These are phyloP conservation scores for Scheffersomyces illinoinensis DNA, from an alignment of 1,139 yeast genomes.

Conservation along the genomic window DNA sequence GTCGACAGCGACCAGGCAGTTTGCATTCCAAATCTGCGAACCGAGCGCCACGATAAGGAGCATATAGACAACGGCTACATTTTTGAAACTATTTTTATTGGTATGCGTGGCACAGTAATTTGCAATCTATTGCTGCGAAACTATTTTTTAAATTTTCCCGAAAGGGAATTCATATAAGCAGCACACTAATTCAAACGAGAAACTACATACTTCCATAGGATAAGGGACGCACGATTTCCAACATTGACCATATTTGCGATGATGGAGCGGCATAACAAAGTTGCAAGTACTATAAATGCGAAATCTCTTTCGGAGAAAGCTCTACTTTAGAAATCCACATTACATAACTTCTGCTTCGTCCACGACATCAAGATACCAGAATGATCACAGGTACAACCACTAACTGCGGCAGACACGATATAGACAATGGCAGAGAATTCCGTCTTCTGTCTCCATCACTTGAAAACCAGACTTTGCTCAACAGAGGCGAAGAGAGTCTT, in stretches of 20 bases:
- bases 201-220: neutral
- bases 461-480: neutral
- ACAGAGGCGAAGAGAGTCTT: neutral
- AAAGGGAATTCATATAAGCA: neutral
- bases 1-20: slow-evolving; percentile 9
- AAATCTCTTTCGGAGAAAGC: neutral
- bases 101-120: neutral
- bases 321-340: neutral
- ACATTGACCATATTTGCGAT: neutral
- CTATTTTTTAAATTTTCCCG: neutral
- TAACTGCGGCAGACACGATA: neutral
- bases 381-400: neutral
- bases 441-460: neutral
- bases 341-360: neutral
- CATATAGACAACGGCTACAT: neutral
- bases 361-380: neutral
- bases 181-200: neutral
- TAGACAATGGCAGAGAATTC: neutral
- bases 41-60: neutral
- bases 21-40: neutral
- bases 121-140: neutral
- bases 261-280: neutral
- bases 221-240: neutral
- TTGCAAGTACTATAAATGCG: neutral
- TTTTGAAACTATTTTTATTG: neutral